Evolutionary conservation across 768 basidiomycete genomes (phyloP).

Genomic region (Termitomyces titanicus): DNA sequence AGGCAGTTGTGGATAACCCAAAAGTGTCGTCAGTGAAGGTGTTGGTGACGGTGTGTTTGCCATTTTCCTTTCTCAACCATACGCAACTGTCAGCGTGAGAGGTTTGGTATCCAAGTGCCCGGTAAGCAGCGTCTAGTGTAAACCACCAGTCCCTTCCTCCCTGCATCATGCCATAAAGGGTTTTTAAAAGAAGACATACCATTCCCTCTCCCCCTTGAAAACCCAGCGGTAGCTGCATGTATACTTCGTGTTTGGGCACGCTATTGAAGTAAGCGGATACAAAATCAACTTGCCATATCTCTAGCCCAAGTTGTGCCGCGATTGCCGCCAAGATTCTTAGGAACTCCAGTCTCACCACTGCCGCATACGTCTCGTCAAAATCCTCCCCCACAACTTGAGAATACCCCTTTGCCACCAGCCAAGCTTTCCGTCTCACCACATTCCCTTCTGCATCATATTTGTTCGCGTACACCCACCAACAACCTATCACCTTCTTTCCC

Average conservation of each 20-base stretch:
- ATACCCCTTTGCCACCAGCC: neutral
- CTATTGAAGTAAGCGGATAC: constrained; percentile 30
- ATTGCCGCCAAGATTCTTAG: neutral
- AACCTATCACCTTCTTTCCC: too few species aligned
- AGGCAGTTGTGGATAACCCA: constrained; percentile 9
- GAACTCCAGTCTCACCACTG: too few species aligned
- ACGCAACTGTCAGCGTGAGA: constrained; percentile 19
- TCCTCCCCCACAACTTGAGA: constrained; percentile 30
- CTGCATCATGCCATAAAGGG: constrained; percentile 20
- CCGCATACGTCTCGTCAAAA: constrained; percentile 13
- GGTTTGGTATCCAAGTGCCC: constrained; percentile 11
- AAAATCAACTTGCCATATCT: constrained; percentile 31
- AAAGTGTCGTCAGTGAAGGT: constrained; percentile 17
- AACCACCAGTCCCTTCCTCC: constrained; percentile 20
- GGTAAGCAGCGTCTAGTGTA: constrained; percentile 5
- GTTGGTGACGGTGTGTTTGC: constrained; percentile 12
- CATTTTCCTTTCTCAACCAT: neutral
- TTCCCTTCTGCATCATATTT: too few species aligned
- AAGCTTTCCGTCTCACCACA: too few species aligned
- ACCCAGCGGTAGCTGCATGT: neutral
- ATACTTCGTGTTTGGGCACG: constrained; percentile 17
- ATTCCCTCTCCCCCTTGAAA: neutral
- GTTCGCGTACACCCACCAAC: too few species aligned
- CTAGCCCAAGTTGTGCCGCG: constrained; percentile 7
- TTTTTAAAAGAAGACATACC: constrained; percentile 12